Evolutionary conservation across 2,329 filamentous ascomycete species (phyloP), one percentile per base, ranked within the genome.

Genomic region (Aspergillus terreus): DNA sequence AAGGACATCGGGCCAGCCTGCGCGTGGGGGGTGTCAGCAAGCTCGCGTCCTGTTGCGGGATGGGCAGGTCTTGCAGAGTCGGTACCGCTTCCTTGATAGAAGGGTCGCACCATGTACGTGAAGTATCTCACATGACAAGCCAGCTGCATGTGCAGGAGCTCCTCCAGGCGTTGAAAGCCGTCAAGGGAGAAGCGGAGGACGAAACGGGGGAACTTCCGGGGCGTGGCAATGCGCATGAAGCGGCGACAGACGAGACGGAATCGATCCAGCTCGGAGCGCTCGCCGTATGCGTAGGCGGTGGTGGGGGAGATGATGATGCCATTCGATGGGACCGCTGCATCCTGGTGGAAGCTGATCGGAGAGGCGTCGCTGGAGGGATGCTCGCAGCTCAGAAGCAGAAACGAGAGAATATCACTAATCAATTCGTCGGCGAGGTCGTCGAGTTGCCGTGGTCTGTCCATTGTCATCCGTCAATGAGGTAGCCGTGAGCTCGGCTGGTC

Each of bases 81-180:
- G 54, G 55, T 71, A 72, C 69, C 69, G 58, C 61, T 64, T 64
- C 66, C 69, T 61, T 68, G 61, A 53, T 71, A 72, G 55, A 69
- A 71, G 36, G 69, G 69, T 61, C 69, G 68, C 58, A 71, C 69
- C 61, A 71, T 68, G 56, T 72, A 72, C 48, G 69, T 71, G 52
- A 72, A 63, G 55, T 63, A 62, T 56, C 59, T 68, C 46, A 70
- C 67, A 61, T 71, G 65, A 55, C 63, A 64, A 48, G 69, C 68
- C 50, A 67, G 60, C 52, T 68, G 66, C 68, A 68, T 71, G 46
- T 62, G 56, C 49, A 71, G 53, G 35, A 71, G 57, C 32, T 71
- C 65, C 32, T 66, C 62, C 44, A 71, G 53, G 23, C 69, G 62
- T 36, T 56, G 59, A 38, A 72, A 71, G 6, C 65, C 69, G 42